These are phyloP conservation scores for Cicer judaicum DNA, from an alignment of 306 rosid species.

Conservation along the genomic window DNA sequence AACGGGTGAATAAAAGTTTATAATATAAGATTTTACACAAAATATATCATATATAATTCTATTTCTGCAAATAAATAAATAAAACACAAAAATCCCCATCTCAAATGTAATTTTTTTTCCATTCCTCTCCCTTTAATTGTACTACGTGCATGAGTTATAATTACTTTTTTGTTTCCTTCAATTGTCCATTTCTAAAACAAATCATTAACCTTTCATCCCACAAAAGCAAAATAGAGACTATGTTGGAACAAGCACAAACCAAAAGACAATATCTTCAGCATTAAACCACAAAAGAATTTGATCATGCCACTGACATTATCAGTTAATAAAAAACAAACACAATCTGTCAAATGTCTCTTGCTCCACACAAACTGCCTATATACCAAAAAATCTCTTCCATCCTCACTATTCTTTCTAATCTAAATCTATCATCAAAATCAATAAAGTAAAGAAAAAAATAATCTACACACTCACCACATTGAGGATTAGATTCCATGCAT, in stretches of 20 bases:
- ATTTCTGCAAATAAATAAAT: too few relatives aligned
- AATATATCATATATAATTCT: too few relatives aligned
- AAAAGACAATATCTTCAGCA: constrained; percentile 47
- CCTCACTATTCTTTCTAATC: neutral
- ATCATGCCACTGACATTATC: constrained; percentile 38
- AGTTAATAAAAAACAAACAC: constrained; percentile 38
- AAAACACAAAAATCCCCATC: too few relatives aligned
- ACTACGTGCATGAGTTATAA: too few relatives aligned
- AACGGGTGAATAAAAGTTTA: too few relatives aligned
- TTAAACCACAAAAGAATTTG: constrained; percentile 48
- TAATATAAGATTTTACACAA: too few relatives aligned
- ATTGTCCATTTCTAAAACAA: neutral
- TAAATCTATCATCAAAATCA: constrained; percentile 20
- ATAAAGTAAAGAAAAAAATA: constrained; percentile 13
- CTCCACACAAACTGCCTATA: constrained; percentile 37
- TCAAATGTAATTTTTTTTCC: too few relatives aligned
- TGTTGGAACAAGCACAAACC: constrained; percentile 33
- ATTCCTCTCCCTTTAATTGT: too few relatives aligned
- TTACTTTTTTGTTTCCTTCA: neutral
- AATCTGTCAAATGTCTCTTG: constrained; percentile 44
- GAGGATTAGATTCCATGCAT: too few relatives aligned
- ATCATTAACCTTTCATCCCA: constrained; percentile 18
- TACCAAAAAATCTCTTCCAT: constrained; percentile 18
- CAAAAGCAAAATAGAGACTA: constrained; percentile 12
- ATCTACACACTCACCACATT: neutral